A percentile compares a stretch with the other conserved stretches of the same genome.
These are phyloP conservation scores for Coemansia interrupta DNA, from an alignment of 192 early-diverging fungal species.

Conservation along the genomic window DNA sequence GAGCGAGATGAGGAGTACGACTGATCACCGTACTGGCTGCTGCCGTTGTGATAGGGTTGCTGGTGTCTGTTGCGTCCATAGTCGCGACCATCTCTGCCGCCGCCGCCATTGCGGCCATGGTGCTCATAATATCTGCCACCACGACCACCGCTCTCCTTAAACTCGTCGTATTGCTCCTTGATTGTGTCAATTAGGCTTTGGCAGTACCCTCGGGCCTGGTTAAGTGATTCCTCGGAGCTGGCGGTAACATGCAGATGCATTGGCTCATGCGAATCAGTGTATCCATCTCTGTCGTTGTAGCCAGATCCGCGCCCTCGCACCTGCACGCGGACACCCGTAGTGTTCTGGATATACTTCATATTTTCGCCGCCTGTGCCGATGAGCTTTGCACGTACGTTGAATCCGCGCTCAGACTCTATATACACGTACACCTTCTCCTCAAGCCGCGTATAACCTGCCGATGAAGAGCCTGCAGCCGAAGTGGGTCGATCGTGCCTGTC, in stretches of 20 bases:
- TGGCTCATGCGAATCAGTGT: constrained; percentile 68
- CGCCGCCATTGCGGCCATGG: constrained; percentile 7
- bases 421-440: constrained; percentile 71
- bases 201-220: constrained; percentile 65
- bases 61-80: neutral
- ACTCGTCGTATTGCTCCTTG: constrained; percentile 64
- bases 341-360: constrained; percentile 84
- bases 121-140: constrained; percentile 22
- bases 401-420: constrained; percentile 69
- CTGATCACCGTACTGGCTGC: too few relatives aligned
- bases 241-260: constrained; percentile 78
- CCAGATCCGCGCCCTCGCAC: constrained; percentile 84
- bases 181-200: constrained; percentile 79
- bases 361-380: constrained; percentile 74
- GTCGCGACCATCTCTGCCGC: constrained; percentile 17
- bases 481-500: constrained; percentile 27
- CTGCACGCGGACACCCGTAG: constrained; percentile 73
- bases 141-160: constrained; percentile 25
- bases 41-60: neutral
- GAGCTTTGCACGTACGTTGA: constrained; percentile 82
- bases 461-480: constrained; percentile 23
- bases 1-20: too few relatives aligned
- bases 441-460: constrained; percentile 13
- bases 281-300: constrained; percentile 62
- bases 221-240: constrained; percentile 61